Conservation (phyloP, 1,284 basidiomycete species). For the Fomitopsis betulina region DNA sequence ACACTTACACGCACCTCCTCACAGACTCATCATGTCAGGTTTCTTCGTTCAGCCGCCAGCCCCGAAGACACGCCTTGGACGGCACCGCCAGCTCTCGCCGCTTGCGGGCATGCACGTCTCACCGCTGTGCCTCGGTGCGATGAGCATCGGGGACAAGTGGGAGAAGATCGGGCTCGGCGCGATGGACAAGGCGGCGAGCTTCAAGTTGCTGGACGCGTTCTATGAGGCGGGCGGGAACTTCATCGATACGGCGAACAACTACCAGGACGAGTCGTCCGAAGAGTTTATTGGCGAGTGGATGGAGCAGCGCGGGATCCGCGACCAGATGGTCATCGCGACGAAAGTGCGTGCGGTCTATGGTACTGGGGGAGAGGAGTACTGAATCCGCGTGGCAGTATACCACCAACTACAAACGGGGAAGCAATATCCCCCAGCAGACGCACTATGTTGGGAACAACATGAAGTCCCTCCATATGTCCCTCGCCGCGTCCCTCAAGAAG, state of each 20-base stretch:
- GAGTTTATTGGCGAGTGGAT: neutral
- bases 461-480: slow-evolving; percentile 29
- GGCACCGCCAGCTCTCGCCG: slow-evolving; percentile 18
- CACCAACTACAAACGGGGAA: slow-evolving; percentile 25
- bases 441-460: slow-evolving; percentile 44
- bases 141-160: slow-evolving; percentile 51
- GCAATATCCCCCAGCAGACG: slow-evolving; percentile 20
- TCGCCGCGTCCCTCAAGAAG: slow-evolving; percentile 37
- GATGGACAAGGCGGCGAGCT: slow-evolving; percentile 33
- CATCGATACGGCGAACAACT: neutral
- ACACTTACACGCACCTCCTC: neutral
- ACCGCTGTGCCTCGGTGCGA: slow-evolving; percentile 45
- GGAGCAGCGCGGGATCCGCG: slow-evolving; percentile 28
- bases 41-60: neutral
- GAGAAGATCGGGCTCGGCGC: slow-evolving; percentile 29
- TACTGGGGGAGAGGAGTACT: neutral
- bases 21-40: neutral
- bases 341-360: neutral
- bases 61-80: slow-evolving; percentile 16
- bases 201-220: slow-evolving; percentile 13
- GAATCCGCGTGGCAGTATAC: slow-evolving; percentile 26
- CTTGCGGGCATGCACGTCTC: slow-evolving; percentile 32
- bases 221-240: slow-evolving; percentile 1
- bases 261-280: slow-evolving; percentile 1
- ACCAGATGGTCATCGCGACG: neutral